phyloP scores from a whole-genome alignment of 169 alveolate genomes.

The Plasmodium relictum region DNA sequence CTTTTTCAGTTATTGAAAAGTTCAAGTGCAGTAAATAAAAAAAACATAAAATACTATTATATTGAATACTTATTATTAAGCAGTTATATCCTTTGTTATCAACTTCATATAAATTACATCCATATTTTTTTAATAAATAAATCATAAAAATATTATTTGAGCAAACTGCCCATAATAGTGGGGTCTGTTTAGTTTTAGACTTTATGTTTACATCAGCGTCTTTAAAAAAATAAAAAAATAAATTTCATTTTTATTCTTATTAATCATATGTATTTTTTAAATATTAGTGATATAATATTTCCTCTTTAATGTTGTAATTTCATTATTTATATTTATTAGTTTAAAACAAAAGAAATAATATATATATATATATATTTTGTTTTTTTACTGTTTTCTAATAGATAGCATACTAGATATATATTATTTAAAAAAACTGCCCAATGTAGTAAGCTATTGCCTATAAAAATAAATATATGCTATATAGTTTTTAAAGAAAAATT shows the following conservation, averaged over 20 bases:
- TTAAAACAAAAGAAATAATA: not conserved
- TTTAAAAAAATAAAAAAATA: slow-evolving; percentile 10
- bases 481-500: not conserved
- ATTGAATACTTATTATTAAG: slow-evolving; percentile 58
- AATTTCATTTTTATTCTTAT: not conserved
- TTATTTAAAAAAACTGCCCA: slow-evolving; percentile 69
- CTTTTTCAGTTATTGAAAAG: slow-evolving; percentile 37
- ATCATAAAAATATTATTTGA: slow-evolving; percentile 53
- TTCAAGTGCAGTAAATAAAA: slow-evolving; percentile 45
- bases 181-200: slow-evolving; percentile 36
- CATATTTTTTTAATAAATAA: slow-evolving; percentile 41
- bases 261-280: too few relatives aligned
- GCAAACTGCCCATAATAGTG: slow-evolving; percentile 73
- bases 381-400: slow-evolving; percentile 54
- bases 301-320: too few relatives aligned
- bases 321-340: too few relatives aligned
- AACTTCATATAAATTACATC: slow-evolving; percentile 28
- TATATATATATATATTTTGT: not conserved
- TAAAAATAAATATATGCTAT: not conserved
- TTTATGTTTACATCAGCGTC: slow-evolving; percentile 48
- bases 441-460: slow-evolving; percentile 64
- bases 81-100: slow-evolving; percentile 71
- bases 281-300: too few relatives aligned
- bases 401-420: slow-evolving; percentile 32
- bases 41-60: slow-evolving; percentile 22